These are phyloP conservation scores for Viola pubescens DNA, from an alignment of 441 rosid genomes.

Conservation along the genomic window DNA sequence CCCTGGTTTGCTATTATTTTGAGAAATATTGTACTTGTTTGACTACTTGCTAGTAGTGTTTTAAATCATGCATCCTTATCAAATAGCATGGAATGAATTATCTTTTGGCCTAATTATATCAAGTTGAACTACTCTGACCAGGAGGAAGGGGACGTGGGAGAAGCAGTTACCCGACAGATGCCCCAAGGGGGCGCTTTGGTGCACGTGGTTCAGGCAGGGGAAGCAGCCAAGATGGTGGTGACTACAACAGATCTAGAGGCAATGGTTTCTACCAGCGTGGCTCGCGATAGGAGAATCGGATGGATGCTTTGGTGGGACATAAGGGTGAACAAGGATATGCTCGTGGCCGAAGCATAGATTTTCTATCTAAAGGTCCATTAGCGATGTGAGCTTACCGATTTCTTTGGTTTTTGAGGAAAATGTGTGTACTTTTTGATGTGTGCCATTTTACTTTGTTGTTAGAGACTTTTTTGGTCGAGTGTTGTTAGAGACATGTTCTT, in stretches of 20 bases:
- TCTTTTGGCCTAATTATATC: no score
- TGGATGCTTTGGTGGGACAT: constrained; percentile 1
- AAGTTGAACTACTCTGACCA: neutral
- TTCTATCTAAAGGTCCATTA: constrained; percentile 10
- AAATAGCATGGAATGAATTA: no score
- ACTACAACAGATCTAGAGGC: constrained; percentile 59
- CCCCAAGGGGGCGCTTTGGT: constrained; percentile 68
- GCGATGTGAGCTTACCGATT: constrained; percentile 17
- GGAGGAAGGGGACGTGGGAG: constrained; percentile 93
- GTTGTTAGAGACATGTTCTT: constrained; percentile 15
- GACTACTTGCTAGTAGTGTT: no score
- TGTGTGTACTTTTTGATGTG: constrained; percentile 32
- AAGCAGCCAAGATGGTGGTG: constrained; percentile 52
- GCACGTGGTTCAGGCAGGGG: constrained; percentile 62
- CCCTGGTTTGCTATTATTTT: no score
- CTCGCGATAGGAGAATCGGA: constrained; percentile 28
- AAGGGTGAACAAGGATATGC: constrained; percentile 1
- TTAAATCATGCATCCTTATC: no score
- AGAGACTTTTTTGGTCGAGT: constrained; percentile 19
- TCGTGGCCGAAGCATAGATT: constrained; percentile 8
- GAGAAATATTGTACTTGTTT: no score
- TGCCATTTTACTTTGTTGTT: constrained; percentile 26
- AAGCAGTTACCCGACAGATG: constrained; percentile 56
- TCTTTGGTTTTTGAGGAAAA: constrained; percentile 14
- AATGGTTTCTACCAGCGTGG: constrained; percentile 67